These are phyloP conservation scores for Metarhizium humberi DNA, from an alignment of 2,329 filamentous ascomycete species.

Conservation along the genomic window DNA sequence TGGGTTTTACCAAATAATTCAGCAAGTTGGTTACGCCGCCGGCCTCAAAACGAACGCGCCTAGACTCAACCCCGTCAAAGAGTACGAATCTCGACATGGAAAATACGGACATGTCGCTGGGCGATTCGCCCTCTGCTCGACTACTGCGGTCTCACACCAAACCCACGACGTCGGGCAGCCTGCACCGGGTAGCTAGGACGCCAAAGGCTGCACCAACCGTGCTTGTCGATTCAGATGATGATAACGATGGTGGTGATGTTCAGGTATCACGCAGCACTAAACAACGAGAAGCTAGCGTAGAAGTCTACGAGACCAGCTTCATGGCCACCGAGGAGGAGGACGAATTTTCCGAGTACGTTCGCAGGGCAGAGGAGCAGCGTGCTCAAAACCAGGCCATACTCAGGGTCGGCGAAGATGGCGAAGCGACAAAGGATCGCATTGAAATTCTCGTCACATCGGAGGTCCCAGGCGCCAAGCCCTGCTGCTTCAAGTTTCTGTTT, in stretches of 20 bases:
- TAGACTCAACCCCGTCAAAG: conserved; percentile 13
- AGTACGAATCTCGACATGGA: conserved; percentile 1
- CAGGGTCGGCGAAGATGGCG: conserved; percentile 7
- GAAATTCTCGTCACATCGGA: conserved; percentile 46
- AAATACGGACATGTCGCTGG: conserved; percentile 7
- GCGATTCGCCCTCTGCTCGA: conserved; percentile 15
- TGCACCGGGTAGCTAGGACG: not conserved
- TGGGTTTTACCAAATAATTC: conserved; percentile 11
- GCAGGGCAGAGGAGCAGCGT: conserved; percentile 27
- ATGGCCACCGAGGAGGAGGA: conserved; percentile 22
- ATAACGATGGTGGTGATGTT: conserved; percentile 4
- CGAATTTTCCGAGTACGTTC: conserved; percentile 36
- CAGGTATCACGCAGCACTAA: not conserved
- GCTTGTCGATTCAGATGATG: conserved; percentile 24
- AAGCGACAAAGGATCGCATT: conserved; percentile 15
- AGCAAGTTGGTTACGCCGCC: conserved; percentile 24
- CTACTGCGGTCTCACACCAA: conserved; percentile 7
- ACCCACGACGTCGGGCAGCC: not conserved
- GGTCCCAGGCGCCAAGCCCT: conserved; percentile 48
- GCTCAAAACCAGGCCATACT: conserved; percentile 17
- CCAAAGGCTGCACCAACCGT: conserved; percentile 13
- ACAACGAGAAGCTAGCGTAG: conserved; percentile 14
- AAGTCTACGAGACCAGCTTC: conserved; percentile 15
- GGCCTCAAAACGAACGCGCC: conserved; percentile 28
- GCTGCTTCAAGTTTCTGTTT: conserved; percentile 54